Base-by-base conservation (phyloP, 805 yeast genomes). In the Wickerhamomyces ciferrii region DNA sequence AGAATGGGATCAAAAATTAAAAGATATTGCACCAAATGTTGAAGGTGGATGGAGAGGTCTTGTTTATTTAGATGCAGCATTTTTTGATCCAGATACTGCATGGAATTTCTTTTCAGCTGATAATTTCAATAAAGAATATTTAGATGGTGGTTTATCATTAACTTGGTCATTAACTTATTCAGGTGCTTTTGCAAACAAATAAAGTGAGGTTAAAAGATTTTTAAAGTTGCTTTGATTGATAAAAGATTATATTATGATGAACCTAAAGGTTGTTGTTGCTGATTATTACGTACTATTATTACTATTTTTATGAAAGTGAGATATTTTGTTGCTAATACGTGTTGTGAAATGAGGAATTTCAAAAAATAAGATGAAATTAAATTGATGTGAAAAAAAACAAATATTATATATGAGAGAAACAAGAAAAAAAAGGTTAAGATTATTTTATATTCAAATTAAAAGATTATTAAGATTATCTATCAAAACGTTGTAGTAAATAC, bases 121-220 rank as follows among this genome's bases (percentile, higher is more conserved):
- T 6, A 68, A 67, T 46, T 90, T 87, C 74, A 60, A 70, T 40
- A 67, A 69, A n/a, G 56, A 62, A 4, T 75, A 74, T 52, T 76
- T 91, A 42, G 97, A 91, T 58, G 78, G 79, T 47, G 97, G 97
- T 2, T 92, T 89, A 74, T 82, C 92, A 24, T 69, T 82, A 51
- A 84, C 97, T 0, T 90, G 96, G 96, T 83, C 91, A 13, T 69
- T 90, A 51, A 81, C 96, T 0, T 87, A 78, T 53, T 73, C 87
- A 41, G 96, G 83, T 34, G 64, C 61, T 2, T 59, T 59, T 44
- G 53, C 59, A 13, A 34, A 31, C 9, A n/a, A 31, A 15, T 31
- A 31, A 31, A 14, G 18, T 11, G 17, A n/a, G 17, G 4, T 4
- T 7, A 13, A 7, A 27, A 27, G 31, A 27, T 27, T 27, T 27